A percentile compares a stretch with the other conserved stretches of the same genome.
These are phyloP conservation scores for Cystofilobasidium bisporidii DNA, from an alignment of 768 basidiomycete genomes.

Conservation along the genomic window DNA sequence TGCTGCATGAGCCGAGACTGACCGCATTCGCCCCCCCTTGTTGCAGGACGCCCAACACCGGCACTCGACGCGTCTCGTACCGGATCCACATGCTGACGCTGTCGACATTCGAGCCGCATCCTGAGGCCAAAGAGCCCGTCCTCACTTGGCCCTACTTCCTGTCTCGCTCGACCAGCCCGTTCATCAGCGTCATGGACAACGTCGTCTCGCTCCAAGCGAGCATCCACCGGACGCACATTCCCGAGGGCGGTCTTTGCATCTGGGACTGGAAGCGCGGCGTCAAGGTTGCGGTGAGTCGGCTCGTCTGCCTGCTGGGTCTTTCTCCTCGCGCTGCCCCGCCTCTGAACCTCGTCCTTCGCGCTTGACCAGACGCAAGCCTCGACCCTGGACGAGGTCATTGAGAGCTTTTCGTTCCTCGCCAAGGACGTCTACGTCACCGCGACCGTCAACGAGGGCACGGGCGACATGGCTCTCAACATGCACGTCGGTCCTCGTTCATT, in stretches of 20 bases:
- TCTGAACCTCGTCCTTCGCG: too few relatives aligned
- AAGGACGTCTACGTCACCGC: constrained; percentile 23
- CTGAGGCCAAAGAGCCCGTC: constrained; percentile 22
- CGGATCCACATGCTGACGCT: constrained; percentile 22
- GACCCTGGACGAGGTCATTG: constrained; percentile 13
- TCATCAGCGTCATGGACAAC: constrained; percentile 20
- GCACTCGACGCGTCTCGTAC: constrained; percentile 16
- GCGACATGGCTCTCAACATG: constrained; percentile 8
- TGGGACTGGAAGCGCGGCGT: constrained; percentile 25
- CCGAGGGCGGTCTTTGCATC: constrained; percentile 22
- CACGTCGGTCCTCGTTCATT: constrained; percentile 1
- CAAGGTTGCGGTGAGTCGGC: constrained; percentile 4
- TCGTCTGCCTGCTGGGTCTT: not conserved
- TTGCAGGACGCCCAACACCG: not conserved
- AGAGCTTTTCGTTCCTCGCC: constrained; percentile 25
- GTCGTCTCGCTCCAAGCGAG: constrained; percentile 16
- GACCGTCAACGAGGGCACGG: constrained; percentile 1
- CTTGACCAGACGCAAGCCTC: constrained; percentile 9
- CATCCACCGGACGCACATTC: not conserved
- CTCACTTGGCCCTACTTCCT: constrained; percentile 18
- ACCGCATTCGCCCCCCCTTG: not conserved
- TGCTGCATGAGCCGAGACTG: too few relatives aligned
- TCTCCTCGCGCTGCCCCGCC: not conserved
- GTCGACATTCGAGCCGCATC: constrained; percentile 21
- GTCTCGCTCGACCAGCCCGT: constrained; percentile 1